Percentiles rank a stretch among this genome's conserved stretches.
phyloP scores from a whole-genome alignment of 2,329 filamentous ascomycete species.

The Ophiostoma fasciatum region DNA sequence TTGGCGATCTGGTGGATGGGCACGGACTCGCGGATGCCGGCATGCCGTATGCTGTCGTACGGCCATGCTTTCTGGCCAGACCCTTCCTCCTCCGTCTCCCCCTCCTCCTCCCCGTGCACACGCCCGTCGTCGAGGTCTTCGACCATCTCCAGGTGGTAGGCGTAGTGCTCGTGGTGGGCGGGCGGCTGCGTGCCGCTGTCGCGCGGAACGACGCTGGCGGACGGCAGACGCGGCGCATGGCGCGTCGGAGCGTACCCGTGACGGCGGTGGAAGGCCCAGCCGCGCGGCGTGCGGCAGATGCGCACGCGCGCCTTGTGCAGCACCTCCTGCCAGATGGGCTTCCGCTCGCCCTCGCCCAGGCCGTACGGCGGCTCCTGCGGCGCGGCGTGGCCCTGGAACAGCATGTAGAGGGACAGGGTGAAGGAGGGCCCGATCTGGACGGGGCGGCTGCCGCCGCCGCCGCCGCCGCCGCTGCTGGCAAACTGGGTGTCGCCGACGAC shows the following conservation, averaged over 20 bases:
- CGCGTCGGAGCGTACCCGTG: constrained; percentile 20
- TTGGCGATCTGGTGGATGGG: constrained; percentile 55
- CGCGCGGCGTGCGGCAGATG: constrained; percentile 54
- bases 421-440: constrained; percentile 83
- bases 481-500: constrained; percentile 80
- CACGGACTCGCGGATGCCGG: constrained; percentile 38
- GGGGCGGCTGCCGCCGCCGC: constrained; percentile 41
- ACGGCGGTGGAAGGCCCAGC: constrained; percentile 27
- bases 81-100: constrained; percentile 1
- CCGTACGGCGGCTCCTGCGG: constrained; percentile 22
- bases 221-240: no score
- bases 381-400: constrained; percentile 61
- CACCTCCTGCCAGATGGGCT: constrained; percentile 85
- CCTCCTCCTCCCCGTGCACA: constrained; percentile 28
- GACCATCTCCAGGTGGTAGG: constrained; percentile 67
- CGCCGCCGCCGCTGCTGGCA: constrained; percentile 43
- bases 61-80: no score
- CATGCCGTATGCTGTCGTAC: constrained; percentile 26
- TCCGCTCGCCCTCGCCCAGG: constrained; percentile 39
- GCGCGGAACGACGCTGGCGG: no score
- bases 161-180: no score
- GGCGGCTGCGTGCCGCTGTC: no score
- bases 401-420: constrained; percentile 81
- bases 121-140: constrained; percentile 59
- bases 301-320: constrained; percentile 84